Percentiles rank a stretch among this genome's conserved stretches.
Conservation (phyloP, 192 early-diverging fungal species). For the Podochytrium sp. region DNA sequence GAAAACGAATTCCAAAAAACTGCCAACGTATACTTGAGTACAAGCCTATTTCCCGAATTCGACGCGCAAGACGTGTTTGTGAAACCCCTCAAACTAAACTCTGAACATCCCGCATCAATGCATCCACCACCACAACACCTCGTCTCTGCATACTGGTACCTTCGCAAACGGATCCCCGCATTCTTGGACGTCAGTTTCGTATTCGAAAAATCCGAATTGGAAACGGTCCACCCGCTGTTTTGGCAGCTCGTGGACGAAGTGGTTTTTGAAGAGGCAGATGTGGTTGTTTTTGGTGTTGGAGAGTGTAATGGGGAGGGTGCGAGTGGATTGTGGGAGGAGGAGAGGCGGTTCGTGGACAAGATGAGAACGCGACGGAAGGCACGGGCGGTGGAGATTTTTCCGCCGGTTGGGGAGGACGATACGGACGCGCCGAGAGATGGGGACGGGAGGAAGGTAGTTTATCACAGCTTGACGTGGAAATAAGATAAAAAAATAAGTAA, state of each 20-base stretch:
- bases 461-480: slow-evolving; percentile 14
- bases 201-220: neutral
- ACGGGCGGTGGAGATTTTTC: neutral
- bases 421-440: slow-evolving; percentile 10
- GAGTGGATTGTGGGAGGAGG: neutral
- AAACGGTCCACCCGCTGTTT: neutral
- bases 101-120: neutral
- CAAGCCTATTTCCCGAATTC: neutral
- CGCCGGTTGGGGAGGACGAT: slow-evolving; percentile 11
- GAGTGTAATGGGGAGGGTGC: neutral
- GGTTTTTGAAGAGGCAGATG: slow-evolving; percentile 22
- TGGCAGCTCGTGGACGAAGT: slow-evolving; percentile 13
- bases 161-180: slow-evolving; percentile 6
- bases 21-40: slow-evolving; percentile 11
- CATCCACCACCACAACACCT: slow-evolving; percentile 1
- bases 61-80: slow-evolving; percentile 6
- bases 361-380: neutral
- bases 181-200: neutral
- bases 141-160: neutral
- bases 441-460: slow-evolving; percentile 3
- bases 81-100: neutral
- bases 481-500: no score
- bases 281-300: neutral
- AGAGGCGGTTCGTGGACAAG: neutral
- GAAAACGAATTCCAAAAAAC: no score